Base-by-base conservation (phyloP, 805 yeast species). In the Candida verbasci region DNA sequence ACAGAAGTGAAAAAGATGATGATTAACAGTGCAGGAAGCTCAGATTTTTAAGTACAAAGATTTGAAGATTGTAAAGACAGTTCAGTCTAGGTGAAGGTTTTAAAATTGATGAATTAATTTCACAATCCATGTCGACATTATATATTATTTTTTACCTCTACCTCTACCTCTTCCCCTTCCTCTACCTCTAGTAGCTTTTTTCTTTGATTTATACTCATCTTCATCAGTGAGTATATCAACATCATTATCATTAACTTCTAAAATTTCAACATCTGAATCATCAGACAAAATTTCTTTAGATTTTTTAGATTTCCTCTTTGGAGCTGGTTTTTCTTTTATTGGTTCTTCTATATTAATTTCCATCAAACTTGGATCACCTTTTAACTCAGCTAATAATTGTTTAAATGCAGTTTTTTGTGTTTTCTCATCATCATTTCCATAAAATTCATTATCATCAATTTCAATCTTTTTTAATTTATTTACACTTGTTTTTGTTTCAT, bases 31-130 rank as follows among this genome's bases (percentile, higher is more conserved):
- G 39, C 80, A 72, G 32, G 95, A 89, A 45, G 83, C 95, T 1
- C 95, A 86, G 45, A 57, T 89, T 35, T 66, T 93, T 83, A 85
- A 49, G 63, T 86, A 30, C 96, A 86, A 55, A 72, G 94, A 49
- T 87, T 86, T 52, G 87, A 85, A 52, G 95, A 88, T 32, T 93
- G 82, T 14, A 38, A 63, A 10, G 60, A 30, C 77, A 74, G 32
- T 91, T 91, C 68, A 86, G 86, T 35, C 48, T 58, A 4, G 97
- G 96, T 0, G 71, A 77, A 23, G 54, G 69, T 3, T 91, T 93
- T 52, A 67, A 69, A 39, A 73, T 84, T 49, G 86, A 86, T 1
- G 59, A 62, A 28, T 72, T 93, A 43, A 76, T 91, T 21, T 68
- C 72, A 17, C 84, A 87, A 43, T 76, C 95, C 2, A 81, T 89